Evolutionary conservation across 805 yeast genomes (phyloP).

Genomic region (Wickerhamomyces rabaulensis): DNA sequence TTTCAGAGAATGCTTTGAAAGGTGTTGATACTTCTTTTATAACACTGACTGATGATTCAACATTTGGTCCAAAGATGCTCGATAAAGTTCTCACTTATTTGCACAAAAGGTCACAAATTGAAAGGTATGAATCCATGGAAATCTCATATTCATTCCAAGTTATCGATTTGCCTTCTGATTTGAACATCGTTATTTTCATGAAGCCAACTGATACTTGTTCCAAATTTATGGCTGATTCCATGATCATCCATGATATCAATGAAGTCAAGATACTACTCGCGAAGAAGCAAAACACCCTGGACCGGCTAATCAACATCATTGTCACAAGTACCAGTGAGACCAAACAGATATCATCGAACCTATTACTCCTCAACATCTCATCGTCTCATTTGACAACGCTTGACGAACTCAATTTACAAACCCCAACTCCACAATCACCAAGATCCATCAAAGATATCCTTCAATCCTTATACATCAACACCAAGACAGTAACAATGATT

Average conservation of each 20-base stretch:
- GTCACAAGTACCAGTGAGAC: neutral
- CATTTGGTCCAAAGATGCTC: neutral
- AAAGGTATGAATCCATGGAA: neutral
- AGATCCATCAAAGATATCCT: neutral
- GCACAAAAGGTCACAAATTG: neutral
- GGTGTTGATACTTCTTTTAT: conserved; percentile 6
- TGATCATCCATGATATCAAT: neutral
- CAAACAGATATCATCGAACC: neutral
- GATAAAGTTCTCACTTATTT: neutral
- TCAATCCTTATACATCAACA: neutral
- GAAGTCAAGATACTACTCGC: neutral
- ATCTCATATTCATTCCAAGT: conserved; percentile 1
- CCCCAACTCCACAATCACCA: neutral
- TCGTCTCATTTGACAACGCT: neutral
- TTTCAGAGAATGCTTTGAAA: conserved; percentile 9
- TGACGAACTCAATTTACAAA: neutral
- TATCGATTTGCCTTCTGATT: neutral
- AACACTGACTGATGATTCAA: neutral
- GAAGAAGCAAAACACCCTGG: neutral
- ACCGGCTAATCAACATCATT: neutral
- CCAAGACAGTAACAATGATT: neutral
- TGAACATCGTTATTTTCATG: no score
- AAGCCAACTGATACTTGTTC: neutral
- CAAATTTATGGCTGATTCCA: neutral
- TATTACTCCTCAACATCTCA: neutral